Evolutionary conservation across 2,329 filamentous ascomycete genomes (phyloP), one percentile per base, ranked within the genome.

Genomic region (Phyllosticta paracitricarpa): DNA sequence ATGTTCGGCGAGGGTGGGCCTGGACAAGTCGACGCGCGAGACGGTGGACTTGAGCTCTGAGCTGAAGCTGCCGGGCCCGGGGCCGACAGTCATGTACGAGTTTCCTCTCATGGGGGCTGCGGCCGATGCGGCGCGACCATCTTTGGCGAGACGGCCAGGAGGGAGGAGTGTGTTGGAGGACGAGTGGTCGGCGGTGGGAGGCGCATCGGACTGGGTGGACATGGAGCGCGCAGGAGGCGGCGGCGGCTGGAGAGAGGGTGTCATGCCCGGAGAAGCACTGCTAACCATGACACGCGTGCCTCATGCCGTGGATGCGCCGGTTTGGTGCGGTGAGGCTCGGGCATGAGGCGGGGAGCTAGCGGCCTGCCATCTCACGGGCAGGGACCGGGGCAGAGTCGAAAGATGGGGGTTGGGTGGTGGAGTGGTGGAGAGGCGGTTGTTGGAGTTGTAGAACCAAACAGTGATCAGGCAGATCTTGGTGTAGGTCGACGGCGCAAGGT

Each of bases 21-120:
- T 77, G 51, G 80, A 75, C 2, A 83, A 81, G 28, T 84, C 84
- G 56, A 83, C 81, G 60, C 89, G 83, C 54, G 87, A 85, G 25
- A 82, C 78, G 70, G 88, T 82, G 68, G 86, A 90, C 69, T 89
- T 89, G 68, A 96, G 76, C 63, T 96, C 92, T 35, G 91, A 87
- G 68, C 87, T 95, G 79, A 97, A 97, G 78, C 91, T 96, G 53
- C 92, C 92, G 2, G 83, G 84, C 14, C 71, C 71, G 1, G 87
- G 87, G 26, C 83, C 85, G 61, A 85, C 81, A 40, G 86, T 85
- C 14, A 88, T 84, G 69, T 91, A 81, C 56, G 88, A 90, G 65
- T 85, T 81, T 59, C 82, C 84, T 59, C 89, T 84, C 19, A 86
- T 83, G 56, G 81, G 84, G 61, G 84, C 86, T 52, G 74, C 76